Evolutionary conservation across 2,329 filamentous ascomycete species (phyloP), one percentile per base, ranked within the genome.

Genomic region (Cladosporium austrohemisphaericum): DNA sequence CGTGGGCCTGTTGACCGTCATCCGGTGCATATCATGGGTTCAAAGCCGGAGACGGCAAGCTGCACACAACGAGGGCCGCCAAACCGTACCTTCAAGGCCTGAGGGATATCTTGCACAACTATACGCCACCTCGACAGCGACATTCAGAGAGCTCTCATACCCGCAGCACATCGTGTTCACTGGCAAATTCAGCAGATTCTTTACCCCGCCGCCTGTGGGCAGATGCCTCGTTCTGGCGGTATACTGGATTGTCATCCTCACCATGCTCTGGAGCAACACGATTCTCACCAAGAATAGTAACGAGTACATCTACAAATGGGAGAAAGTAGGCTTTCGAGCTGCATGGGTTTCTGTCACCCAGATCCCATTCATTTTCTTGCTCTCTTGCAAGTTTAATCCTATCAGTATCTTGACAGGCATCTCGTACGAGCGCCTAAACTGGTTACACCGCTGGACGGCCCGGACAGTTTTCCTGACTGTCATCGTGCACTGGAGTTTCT

Each of bases 301-400:
- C 4, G 57, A 61, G 51, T 62, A 64, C 46, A 53, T 55, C 8
- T 65, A 64, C 49, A 62, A 60, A 28, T 65, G 61, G 60, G 83
- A 86, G 63, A 79, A 81, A 52, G 78, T 85, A 50, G 83, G 79
- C 5, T 86, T 80, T 62, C 79, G 83, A 49, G 83, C 83, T 55
- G 83, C 81, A 14, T 86, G 83, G 83, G 74, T 85, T 20, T 77
- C 79, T 8, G 69, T 84, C 37, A 80, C 76, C 2, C 83, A 86
- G 63, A 74, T 86, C 33, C 83, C 83, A 0, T 69, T 86, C 16
- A 69, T 85, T 8, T 84, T 81, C 57, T 70, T 86, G 2, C 72
- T 65, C 7, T 62, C 61, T 13, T 60, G 57, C 55, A 65, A 65
- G 19, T 64, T 86, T 11, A 75, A 61, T 44, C 60, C 59, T 33